Evolutionary conservation across 192 early-diverging fungal species (phyloP).

Genomic region (Jimgerdemannia lactiflua): DNA sequence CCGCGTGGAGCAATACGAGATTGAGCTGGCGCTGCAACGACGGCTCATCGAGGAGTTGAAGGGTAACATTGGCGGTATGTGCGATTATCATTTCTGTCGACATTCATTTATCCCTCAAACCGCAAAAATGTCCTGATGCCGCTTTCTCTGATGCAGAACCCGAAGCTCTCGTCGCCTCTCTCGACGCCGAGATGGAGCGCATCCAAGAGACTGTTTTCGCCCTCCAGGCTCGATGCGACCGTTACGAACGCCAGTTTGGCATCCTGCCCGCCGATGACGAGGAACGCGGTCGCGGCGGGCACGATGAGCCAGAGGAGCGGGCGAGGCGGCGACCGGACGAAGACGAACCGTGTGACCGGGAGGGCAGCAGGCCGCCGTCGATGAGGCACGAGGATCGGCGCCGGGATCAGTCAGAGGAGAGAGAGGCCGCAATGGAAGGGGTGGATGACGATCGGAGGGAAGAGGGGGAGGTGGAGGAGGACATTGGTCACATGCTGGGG

Average conservation of each 20-base stretch:
- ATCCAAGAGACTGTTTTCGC: background rate
- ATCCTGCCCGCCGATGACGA: background rate
- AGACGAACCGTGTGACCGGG: background rate
- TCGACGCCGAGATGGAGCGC: background rate
- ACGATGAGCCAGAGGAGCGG: background rate
- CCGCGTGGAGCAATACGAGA: conserved; percentile 21
- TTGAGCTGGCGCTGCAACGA: conserved; percentile 23
- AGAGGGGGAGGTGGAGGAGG: background rate
- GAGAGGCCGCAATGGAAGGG: background rate
- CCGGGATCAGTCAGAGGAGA: background rate
- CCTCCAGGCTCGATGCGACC: background rate
- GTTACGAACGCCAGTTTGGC: background rate
- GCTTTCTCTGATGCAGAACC: background rate
- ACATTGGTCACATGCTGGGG: background rate
- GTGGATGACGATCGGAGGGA: background rate
- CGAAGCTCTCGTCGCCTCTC: background rate
- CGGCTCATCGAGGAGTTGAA: conserved; percentile 26
- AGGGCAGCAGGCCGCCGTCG: background rate
- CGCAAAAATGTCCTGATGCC: background rate
- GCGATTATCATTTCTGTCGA: background rate
- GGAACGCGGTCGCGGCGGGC: background rate
- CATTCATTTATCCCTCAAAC: background rate
- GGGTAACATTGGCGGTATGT: conserved; percentile 14
- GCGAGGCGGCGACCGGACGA: background rate
- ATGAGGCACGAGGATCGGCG: background rate